phyloP scores from a whole-genome alignment of 2,329 filamentous ascomycete species.

The Stagonosporopsis tanaceti region DNA sequence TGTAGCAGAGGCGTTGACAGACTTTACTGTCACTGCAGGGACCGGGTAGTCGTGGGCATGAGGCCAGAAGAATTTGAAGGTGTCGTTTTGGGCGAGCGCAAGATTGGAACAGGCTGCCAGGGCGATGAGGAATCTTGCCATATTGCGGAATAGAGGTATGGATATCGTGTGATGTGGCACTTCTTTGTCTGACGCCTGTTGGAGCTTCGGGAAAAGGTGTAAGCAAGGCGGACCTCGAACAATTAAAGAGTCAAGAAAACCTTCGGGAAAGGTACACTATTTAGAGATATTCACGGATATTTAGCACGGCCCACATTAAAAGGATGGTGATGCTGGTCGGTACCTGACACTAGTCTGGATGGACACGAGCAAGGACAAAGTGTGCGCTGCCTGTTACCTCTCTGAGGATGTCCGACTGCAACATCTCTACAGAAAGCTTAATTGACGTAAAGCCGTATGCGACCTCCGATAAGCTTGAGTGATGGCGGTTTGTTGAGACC shows the following conservation, averaged over 20 bases:
- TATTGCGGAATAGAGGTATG: neutral
- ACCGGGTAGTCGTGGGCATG: neutral
- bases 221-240: neutral
- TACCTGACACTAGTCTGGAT: neutral
- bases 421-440: neutral
- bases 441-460: neutral
- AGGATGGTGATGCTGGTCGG: neutral
- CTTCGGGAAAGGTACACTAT: neutral
- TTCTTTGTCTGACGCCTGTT: neutral
- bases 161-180: neutral
- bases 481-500: too few relatives aligned
- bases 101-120: neutral
- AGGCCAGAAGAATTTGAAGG: slow-evolving; percentile 1
- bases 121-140: neutral
- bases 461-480: too few relatives aligned
- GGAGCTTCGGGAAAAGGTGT: neutral
- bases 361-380: neutral
- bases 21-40: neutral
- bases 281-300: neutral
- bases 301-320: neutral
- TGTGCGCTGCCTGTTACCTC: neutral
- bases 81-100: neutral
- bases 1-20: slow-evolving; percentile 4
- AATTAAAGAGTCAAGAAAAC: neutral
- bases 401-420: neutral